Evolutionary conservation across 139 green algal genomes (phyloP).

Genomic region (Penium margaritaceum): DNA sequence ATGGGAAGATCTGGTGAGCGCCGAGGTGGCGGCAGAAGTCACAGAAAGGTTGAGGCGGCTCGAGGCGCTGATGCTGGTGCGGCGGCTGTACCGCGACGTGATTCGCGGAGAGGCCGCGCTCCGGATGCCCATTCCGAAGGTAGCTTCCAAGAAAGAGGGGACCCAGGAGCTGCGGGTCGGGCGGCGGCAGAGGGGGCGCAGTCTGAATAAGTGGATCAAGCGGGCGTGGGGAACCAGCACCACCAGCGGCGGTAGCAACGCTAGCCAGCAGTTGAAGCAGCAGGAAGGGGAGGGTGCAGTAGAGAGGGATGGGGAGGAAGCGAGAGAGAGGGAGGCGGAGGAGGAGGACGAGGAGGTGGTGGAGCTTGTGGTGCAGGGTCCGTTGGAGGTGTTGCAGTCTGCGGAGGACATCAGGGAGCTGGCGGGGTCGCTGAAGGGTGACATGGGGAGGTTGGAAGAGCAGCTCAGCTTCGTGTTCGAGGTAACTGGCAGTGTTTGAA

Average conservation of each 20-base stretch:
- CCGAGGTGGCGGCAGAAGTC: constrained; percentile 11
- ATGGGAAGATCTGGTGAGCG: no score
- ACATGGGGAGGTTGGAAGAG: constrained; percentile 11
- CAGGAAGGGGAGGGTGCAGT: no score
- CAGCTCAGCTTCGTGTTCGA: constrained; percentile 25
- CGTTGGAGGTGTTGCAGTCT: constrained; percentile 23
- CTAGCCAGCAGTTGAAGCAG: no score
- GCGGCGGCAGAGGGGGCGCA: background rate
- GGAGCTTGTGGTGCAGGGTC: constrained; percentile 8
- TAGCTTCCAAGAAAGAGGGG: constrained; percentile 9
- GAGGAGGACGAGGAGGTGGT: constrained; percentile 2
- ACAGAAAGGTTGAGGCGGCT: constrained; percentile 14
- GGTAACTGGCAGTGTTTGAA: no score
- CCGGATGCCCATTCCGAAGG: constrained; percentile 15
- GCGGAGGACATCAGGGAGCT: constrained; percentile 28
- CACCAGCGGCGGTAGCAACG: no score
- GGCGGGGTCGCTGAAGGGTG: constrained; percentile 7
- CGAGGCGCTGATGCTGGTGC: constrained; percentile 26
- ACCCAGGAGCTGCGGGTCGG: background rate
- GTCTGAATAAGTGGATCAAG: background rate
- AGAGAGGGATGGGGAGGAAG: no score
- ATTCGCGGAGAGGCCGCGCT: constrained; percentile 17
- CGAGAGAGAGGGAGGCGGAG: background rate
- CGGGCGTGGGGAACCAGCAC: no score
- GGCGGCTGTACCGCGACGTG: constrained; percentile 35